Evolutionary conservation across 75 land plant species (phyloP), one percentile per base, ranked within the genome.

Genomic region (Sequoia sempervirens): DNA sequence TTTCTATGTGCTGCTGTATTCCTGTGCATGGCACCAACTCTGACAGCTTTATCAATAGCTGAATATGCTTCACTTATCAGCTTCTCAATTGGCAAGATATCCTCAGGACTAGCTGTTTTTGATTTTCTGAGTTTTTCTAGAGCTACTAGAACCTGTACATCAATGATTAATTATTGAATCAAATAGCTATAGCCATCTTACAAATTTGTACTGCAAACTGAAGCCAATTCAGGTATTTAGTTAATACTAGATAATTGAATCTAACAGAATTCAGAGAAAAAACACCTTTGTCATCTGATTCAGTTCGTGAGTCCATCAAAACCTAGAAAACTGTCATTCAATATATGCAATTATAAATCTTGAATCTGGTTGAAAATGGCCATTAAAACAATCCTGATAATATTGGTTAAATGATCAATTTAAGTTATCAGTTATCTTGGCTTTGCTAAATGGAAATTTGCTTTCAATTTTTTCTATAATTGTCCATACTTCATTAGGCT

Each of bases 1-100:
- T 97, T 97, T 79, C 98, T 86, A 64, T 92, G 89, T 6, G 92
- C 94, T 75, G 92, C 99, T 23, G 96, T 97, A 88, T 97, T 97
- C 53, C 87, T 88, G 81, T 97, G 99, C 41, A 97, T 70, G 1
- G 96, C 81, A 40, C 96, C 95, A 64, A 82, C 87, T 84, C 88
- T 91, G 41, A 95, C 92, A 2, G 99, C 97, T 82, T 94, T 97
- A 85, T 97, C 99, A 56, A 97, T 97, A 5, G 84, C 88, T 41
- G 96, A 92, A 73, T 92, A 97, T 26, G 99, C 97, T 84, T 95
- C 97, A 9, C 87, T 90, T 76, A 97, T 97, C 28, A 97, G 89
- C 40, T 88, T 92, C 84, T 97, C 99, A 23, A 97, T 85, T 34
- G 94, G 90, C 82, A 92, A 64, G 47, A 97, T 56, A 79, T 93